Base-by-base conservation (phyloP, 2,329 filamentous ascomycete genomes). In the Ilyonectria sp. region DNA sequence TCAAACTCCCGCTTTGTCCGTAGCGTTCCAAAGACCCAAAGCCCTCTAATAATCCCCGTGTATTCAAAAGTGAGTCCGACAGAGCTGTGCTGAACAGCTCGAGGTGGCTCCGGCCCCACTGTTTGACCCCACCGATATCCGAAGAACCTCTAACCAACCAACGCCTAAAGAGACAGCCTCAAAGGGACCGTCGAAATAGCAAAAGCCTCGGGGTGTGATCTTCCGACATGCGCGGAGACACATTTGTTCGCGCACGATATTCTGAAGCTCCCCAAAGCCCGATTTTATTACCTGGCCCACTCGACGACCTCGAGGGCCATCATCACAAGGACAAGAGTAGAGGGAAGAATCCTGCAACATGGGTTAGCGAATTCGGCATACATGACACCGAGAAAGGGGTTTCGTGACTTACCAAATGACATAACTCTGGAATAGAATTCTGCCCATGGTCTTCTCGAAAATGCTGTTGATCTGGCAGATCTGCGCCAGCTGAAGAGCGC, bases 401-500 rank as follows among this genome's bases (percentile, higher is more conserved):
- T 50, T n/a, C 64, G 35, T 44, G 60, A 86, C 91, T 82, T 85
- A 94, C 94, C 94, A 97, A 70, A 98, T 91, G 67, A 99, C 81
- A 69, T 83, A 83, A 83, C 95, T 98, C 85, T 98, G 95, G 85
- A 98, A 97, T 57, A 98, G 83, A 63, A 99, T 87, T 79, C 90
- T 93, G 69, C 93, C 93, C 95, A 99, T 98, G 55, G 96, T 94
- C 19, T 92, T 90, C 85, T 98, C 95, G 80, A 94, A 99, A 10
- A 99, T 96, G 70, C 92, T 92, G 82, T 99, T 99, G 83, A 98
- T 93, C 86, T 98, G 96, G 83, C 96, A 99, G 68, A 99, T 99
- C 83, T 99, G 96, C 7, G 96, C 95, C 77, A 99, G 85, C 82
- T 99, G 96, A 71, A 99, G 86, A 29, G 96, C 96, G 70, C 93